These are phyloP conservation scores for Aphanocladium album DNA, from an alignment of 2,329 filamentous ascomycete genomes.

Conservation along the genomic window DNA sequence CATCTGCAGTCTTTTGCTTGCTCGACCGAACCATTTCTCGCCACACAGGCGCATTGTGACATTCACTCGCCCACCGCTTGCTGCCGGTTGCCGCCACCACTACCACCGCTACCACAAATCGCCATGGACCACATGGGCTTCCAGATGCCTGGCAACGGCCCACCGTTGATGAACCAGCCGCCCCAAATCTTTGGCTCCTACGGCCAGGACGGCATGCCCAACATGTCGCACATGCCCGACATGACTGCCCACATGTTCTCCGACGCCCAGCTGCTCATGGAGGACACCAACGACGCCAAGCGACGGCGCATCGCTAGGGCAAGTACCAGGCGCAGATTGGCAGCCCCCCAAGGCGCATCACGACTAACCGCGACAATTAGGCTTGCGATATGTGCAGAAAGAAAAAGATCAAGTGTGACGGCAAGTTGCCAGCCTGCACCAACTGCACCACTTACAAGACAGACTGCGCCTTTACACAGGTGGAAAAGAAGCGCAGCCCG, in stretches of 20 bases:
- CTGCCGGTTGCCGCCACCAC: no score
- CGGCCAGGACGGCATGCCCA: slow-evolving; percentile 52
- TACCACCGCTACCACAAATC: background rate
- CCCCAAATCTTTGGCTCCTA: slow-evolving; percentile 66
- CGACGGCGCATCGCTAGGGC: slow-evolving; percentile 82
- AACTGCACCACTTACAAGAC: slow-evolving; percentile 99
- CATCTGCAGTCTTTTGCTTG: no score
- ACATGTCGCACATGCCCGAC: slow-evolving; percentile 50
- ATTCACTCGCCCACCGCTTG: background rate
- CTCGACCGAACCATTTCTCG: no score
- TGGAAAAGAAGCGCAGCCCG: slow-evolving; percentile 96
- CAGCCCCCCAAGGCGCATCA: background rate
- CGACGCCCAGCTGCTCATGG: slow-evolving; percentile 51
- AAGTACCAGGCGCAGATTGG: slow-evolving; percentile 29
- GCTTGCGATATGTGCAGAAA: slow-evolving; percentile 96
- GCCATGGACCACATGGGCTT: slow-evolving; percentile 52
- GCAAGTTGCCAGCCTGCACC: slow-evolving; percentile 88
- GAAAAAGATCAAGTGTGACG: slow-evolving; percentile 97
- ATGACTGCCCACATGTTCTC: slow-evolving; percentile 56
- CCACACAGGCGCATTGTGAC: background rate
- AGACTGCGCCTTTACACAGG: slow-evolving; percentile 93
- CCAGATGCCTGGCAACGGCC: slow-evolving; percentile 51
- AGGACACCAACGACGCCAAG: slow-evolving; percentile 77
- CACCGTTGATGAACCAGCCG: slow-evolving; percentile 58
- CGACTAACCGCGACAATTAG: slow-evolving; percentile 34